Base-by-base conservation (phyloP, 176 grass and related monocot genomes). In the Aegilops tauschii region DNA sequence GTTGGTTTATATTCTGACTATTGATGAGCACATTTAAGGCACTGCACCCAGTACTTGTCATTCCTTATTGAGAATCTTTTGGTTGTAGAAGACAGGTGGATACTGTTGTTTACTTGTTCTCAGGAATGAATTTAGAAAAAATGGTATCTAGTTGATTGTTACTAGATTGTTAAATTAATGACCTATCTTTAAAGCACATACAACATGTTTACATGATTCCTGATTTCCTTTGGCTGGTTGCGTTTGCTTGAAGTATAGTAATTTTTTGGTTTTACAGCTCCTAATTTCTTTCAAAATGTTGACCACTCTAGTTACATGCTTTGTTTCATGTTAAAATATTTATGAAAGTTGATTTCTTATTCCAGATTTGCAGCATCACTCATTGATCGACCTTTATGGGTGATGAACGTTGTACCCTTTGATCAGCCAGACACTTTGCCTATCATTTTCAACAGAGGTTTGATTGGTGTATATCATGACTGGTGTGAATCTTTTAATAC, bases 401-500 rank as follows among this genome's bases (percentile, higher is more conserved):
- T 98, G 36, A 96, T 98, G 92, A 98, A 96, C 44, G 90, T 92
- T 35, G 92, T 98, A 72, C 96, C 91, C 73, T 28, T 90, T 75
- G 58, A 85, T 78, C 79, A 83, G 62, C 81, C 82, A 44, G 92
- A 98, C 88, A 96, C 93, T 39, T 86, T 98, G 79, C 85, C 87
- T 9, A 79, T 92, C 73, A 92, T 98, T 82, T 98, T 94, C 64
- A 90, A 92, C 69, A 89, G 96, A 96, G 96, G 96, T 64, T 86
- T 98, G 85, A 91, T 98, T 91, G 96, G 96, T 40, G 79, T 90
- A 80, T 96, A 98, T 90, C 93, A 94, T 87, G 93, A 98, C 70
- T 98, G 93, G 96, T 98, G 93, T 88, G 96, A 98, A 84, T 86
- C 92, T 56, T 96, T 98, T 73, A 92, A 96, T 74, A 96, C 96